Percentiles rank a stretch among this genome's conserved stretches.
Evolutionary conservation across 1,139 yeast species (phyloP).

Genomic region (Yarrowia galli): DNA sequence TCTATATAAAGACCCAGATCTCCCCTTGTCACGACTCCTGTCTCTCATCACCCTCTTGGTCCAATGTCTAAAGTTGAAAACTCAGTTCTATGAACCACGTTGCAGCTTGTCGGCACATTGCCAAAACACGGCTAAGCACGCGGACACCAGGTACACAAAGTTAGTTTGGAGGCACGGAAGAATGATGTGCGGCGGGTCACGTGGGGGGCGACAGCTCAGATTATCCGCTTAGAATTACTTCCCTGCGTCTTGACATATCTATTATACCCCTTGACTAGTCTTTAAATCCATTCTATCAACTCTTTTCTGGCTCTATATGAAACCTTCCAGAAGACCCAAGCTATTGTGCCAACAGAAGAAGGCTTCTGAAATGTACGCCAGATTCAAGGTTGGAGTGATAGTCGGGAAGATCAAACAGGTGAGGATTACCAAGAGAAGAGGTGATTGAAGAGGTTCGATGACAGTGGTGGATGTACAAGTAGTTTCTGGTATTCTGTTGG

Average conservation of each 20-base stretch:
- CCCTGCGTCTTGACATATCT: neutral
- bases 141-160: constrained; percentile 27
- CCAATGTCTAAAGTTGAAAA: neutral
- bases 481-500: no score
- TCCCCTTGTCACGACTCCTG: neutral
- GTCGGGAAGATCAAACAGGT: neutral
- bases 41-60: neutral
- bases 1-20: neutral
- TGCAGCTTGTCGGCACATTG: constrained; percentile 8
- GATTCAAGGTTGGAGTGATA: constrained; percentile 6
- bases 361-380: constrained; percentile 1
- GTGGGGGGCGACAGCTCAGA: neutral
- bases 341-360: no score
- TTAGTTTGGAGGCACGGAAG: constrained; percentile 5
- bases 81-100: constrained; percentile 11
- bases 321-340: constrained; percentile 10
- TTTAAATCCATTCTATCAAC: neutral
- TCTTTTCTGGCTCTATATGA: neutral
- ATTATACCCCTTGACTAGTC: neutral
- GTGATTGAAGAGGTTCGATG: no score
- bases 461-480: no score
- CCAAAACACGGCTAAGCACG: constrained; percentile 32
- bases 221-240: no score
- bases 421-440: neutral
- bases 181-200: neutral